Evolutionary conservation across 345 rosid genomes (phyloP).

Genomic region (Carallia brachiata): DNA sequence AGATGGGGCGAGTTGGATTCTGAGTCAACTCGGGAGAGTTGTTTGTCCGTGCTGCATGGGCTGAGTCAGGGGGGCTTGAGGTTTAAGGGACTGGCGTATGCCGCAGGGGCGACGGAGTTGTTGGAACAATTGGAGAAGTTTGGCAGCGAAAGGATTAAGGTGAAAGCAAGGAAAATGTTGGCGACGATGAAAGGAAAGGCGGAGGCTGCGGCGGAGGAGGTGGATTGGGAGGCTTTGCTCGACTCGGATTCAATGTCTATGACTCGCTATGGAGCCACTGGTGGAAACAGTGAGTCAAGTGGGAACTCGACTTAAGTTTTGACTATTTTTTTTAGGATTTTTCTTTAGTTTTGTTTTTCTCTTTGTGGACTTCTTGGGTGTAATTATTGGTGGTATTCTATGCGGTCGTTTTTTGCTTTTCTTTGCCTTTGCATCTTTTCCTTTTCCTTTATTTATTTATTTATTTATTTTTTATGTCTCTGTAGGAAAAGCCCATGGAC

Average conservation of each 20-base stretch:
- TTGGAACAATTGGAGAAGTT: slow-evolving; percentile 44
- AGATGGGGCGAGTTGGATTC: slow-evolving; percentile 34
- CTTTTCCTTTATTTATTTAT: no score
- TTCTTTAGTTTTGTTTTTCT: neutral
- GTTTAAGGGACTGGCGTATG: slow-evolving; percentile 71
- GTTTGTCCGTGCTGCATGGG: slow-evolving; percentile 55
- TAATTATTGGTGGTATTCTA: neutral
- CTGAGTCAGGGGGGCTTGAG: slow-evolving; percentile 63
- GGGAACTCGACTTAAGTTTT: slow-evolving; percentile 50
- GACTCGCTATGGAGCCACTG: slow-evolving; percentile 25
- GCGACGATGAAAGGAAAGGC: slow-evolving; percentile 44
- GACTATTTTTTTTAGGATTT: slow-evolving; percentile 1
- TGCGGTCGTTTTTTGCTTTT: neutral
- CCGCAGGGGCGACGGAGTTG: slow-evolving; percentile 59
- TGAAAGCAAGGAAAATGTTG: slow-evolving; percentile 48
- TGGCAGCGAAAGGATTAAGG: slow-evolving; percentile 45
- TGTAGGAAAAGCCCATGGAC: neutral
- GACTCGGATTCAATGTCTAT: slow-evolving; percentile 35
- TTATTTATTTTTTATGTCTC: neutral
- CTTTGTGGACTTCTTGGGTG: neutral
- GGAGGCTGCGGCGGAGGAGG: slow-evolving; percentile 45
- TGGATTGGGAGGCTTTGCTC: slow-evolving; percentile 82
- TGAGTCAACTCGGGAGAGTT: slow-evolving; percentile 54
- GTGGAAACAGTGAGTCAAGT: slow-evolving; percentile 24
- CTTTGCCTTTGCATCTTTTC: neutral